Base-by-base conservation (phyloP, 768 basidiomycete genomes). In the Boletus bicolor region DNA sequence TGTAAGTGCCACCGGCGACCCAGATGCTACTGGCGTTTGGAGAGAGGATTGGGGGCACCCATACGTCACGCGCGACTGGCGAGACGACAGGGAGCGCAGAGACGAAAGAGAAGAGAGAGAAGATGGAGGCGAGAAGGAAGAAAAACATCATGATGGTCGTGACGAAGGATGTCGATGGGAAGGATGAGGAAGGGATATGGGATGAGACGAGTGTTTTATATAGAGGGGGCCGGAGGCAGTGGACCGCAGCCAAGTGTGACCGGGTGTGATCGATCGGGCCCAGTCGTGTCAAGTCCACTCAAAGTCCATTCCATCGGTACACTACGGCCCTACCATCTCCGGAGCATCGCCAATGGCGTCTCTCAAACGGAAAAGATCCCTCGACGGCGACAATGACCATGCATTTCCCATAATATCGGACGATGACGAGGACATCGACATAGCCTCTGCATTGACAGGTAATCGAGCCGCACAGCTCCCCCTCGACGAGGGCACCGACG, bases 361-460 rank as follows among this genome's bases (percentile, higher is more conserved):
- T 14, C 63, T 60, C 49, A 74, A 73, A 44, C 71, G 73, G 65
- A 72, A 63, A 46, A 67, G 70, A 62, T 56, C 60, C 19, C 8
- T 38, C n/a, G 44, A 51, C n/a, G 47, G 47, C 17, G 14, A 37
- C 36, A 26, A 37, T 37, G 17, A 3, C 26, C 48, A 49, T 38
- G 11, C 26, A 7, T 38, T 49, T 38, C 38, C 49, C n/a, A 38
- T 38, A 3, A 37, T 15, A 19, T 47, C 52, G 6, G 58, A 58
- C 32, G 60, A 58, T 24, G 54, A 58, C 28, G 58, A 46, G n/a
- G 86, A 89, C 64, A 61, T 87, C 30, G 88, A 91, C 67, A 88
- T 90, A 26, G 87, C 83, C 49, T 76, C 78, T 43, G 79, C 80
- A 8, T 73, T 90, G 37, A 76, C 80, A 21, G 76, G 77, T 10